Base-by-base conservation (phyloP, 2,329 filamentous ascomycete genomes). In the Fusarium piperis region DNA sequence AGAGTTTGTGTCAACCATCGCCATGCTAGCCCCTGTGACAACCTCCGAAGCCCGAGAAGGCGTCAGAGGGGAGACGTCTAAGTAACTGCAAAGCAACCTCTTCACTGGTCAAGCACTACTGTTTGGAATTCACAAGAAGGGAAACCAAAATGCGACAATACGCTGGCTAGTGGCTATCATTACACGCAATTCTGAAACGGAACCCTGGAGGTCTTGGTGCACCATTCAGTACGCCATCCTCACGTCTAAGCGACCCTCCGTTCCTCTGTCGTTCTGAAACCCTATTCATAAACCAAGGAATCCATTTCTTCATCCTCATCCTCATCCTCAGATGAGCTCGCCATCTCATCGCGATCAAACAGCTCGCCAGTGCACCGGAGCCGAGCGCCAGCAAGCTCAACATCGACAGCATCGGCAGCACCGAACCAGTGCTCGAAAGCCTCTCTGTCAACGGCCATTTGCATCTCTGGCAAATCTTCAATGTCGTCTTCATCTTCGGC, bases 371-470 rank as follows among this genome's bases (percentile, higher is more conserved):
- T 67, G 59, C 74, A 79, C 4, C 59, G 53, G 1, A 80, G 36
- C 4, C 71, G 56, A 9, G 62, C 57, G 4, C 67, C 76, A 3
- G 65, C 62, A 11, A 81, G 65, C 39, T 80, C 76, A 4, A 81
- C 48, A 2, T 80, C 78, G 3, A 81, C 53, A 3, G 70, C 75
- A 0, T 68, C 78, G 0, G 64, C 65, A 6, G 66, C 39, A 0
- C 70, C 71, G 30, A 74, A 76, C n/a, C 75, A 68, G 12, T 67
- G 51, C 53, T 78, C 76, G 15, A 74, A 81, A 0, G 58, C 68
- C 2, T 77, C 73, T 6, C 73, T 57, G 10, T 81, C 78, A 4
- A 82, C 56, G 1, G 71, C 71, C 16, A 81, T 51, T 57, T 81
- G 80, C 35, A 76, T 62, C 55, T 78, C 76, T 0, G 78, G 79